These are phyloP conservation scores for Leccinellum luteum DNA, from an alignment of 768 basidiomycete species.

Conservation along the genomic window DNA sequence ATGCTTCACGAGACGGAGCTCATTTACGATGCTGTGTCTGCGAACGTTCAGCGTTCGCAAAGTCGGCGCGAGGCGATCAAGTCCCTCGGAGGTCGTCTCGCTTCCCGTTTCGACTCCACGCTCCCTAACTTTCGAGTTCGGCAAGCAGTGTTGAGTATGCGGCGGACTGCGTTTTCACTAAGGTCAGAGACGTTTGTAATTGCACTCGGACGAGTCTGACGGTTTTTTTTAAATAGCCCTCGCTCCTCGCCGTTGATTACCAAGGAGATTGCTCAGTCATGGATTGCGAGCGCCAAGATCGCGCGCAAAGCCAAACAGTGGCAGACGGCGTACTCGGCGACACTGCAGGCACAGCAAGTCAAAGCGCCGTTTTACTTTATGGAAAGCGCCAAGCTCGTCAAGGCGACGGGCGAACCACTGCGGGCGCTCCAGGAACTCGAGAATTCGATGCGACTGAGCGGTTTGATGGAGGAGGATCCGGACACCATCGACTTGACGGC, in stretches of 20 bases:
- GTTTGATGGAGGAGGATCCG: slow-evolving; percentile 45
- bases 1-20: slow-evolving; percentile 82
- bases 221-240: slow-evolving; percentile 1
- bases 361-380: slow-evolving; percentile 77
- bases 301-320: slow-evolving; percentile 93
- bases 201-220: slow-evolving; percentile 10
- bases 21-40: slow-evolving; percentile 46
- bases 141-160: slow-evolving; percentile 87
- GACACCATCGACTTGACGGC: slow-evolving; percentile 55
- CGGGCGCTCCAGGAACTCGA: slow-evolving; percentile 88
- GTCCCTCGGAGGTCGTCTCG: slow-evolving; percentile 39
- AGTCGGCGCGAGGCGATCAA: slow-evolving; percentile 41
- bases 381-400: slow-evolving; percentile 85
- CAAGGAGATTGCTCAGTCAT: slow-evolving; percentile 74
- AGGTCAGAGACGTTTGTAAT: slow-evolving; percentile 43
- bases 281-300: slow-evolving; percentile 93
- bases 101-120: slow-evolving; percentile 68
- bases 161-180: slow-evolving; percentile 77
- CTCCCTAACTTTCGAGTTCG: slow-evolving; percentile 85
- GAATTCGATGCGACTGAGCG: slow-evolving; percentile 57
- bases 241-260: slow-evolving; percentile 38
- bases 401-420: slow-evolving; percentile 73
- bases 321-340: slow-evolving; percentile 96
- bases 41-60: slow-evolving; percentile 40
- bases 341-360: slow-evolving; percentile 81